These are phyloP conservation scores for Termitomyces sp. DNA, from an alignment of 1,284 basidiomycete species.

Conservation along the genomic window DNA sequence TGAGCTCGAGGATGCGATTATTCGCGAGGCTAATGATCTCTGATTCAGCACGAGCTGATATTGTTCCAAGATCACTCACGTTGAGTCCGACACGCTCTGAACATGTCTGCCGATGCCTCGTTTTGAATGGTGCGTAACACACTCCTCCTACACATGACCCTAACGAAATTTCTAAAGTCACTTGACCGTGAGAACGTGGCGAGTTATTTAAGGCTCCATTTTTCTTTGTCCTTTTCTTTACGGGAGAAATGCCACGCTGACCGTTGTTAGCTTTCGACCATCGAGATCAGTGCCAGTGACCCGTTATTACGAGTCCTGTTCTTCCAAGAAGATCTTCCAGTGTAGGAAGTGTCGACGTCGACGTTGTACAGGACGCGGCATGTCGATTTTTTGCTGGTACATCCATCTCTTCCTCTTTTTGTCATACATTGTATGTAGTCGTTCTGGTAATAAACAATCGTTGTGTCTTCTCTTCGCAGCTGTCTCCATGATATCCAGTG, in stretches of 20 bases:
- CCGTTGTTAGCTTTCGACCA: slow-evolving; percentile 36
- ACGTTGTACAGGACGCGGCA: slow-evolving; percentile 37
- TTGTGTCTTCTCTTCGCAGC: neutral
- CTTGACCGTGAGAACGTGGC: slow-evolving; percentile 23
- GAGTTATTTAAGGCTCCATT: slow-evolving; percentile 23
- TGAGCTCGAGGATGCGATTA: slow-evolving; percentile 38
- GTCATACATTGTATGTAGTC: neutral
- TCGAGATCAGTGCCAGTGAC: slow-evolving; percentile 49
- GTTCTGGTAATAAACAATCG: neutral
- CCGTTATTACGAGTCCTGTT: slow-evolving; percentile 33
- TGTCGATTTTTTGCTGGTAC: slow-evolving; percentile 47
- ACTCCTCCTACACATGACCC: neutral
- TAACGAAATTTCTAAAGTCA: slow-evolving; percentile 14
- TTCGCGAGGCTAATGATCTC: slow-evolving; percentile 35
- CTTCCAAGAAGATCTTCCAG: slow-evolving; percentile 41
- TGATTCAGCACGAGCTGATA: neutral
- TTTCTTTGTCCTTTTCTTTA: slow-evolving; percentile 15
- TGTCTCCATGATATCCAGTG: neutral
- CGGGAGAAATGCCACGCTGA: slow-evolving; percentile 48
- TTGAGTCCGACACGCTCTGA: slow-evolving; percentile 30
- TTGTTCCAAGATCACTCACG: slow-evolving; percentile 19
- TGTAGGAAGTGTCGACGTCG: slow-evolving; percentile 48
- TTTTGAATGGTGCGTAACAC: neutral
- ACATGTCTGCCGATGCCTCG: slow-evolving; percentile 24
- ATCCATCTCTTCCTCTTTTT: slow-evolving; percentile 17